Conservation (phyloP, 768 basidiomycete species). For the Lactarius pseudohatsudake region DNA sequence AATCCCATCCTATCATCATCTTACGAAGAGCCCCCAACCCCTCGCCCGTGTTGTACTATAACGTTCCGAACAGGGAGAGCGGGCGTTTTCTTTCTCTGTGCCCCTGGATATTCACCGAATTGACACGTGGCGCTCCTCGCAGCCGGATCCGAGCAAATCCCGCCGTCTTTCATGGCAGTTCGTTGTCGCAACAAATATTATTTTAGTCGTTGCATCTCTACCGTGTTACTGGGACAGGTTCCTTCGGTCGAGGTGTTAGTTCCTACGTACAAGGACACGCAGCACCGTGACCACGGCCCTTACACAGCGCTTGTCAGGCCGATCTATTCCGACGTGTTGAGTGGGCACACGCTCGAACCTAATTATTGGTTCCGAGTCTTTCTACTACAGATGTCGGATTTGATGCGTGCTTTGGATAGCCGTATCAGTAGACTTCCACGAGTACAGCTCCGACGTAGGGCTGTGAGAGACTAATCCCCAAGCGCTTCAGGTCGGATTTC, state of each 20-base stretch:
- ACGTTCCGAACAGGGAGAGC: too few relatives aligned
- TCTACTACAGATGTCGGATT: neutral
- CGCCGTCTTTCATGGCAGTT: neutral
- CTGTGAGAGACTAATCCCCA: neutral
- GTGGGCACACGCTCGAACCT: neutral
- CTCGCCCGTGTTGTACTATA: too few relatives aligned
- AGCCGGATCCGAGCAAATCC: neutral
- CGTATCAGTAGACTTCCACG: neutral
- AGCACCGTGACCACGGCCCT: neutral
- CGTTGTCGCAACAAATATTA: neutral
- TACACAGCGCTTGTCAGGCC: neutral
- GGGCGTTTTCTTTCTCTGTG: neutral
- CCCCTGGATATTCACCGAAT: neutral
- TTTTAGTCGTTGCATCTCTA: neutral
- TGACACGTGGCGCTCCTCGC: neutral
- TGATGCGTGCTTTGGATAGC: neutral
- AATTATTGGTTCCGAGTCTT: neutral
- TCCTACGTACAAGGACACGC: neutral
- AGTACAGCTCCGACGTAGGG: neutral
- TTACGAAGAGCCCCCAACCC: too few relatives aligned
- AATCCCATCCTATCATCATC: neutral
- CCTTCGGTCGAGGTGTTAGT: constrained; percentile 2
- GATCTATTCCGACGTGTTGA: neutral
- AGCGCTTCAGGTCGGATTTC: neutral
- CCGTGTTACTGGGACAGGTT: neutral